These are phyloP conservation scores for Coemansia sp. DNA, from an alignment of 192 early-diverging fungal species.

Conservation along the genomic window DNA sequence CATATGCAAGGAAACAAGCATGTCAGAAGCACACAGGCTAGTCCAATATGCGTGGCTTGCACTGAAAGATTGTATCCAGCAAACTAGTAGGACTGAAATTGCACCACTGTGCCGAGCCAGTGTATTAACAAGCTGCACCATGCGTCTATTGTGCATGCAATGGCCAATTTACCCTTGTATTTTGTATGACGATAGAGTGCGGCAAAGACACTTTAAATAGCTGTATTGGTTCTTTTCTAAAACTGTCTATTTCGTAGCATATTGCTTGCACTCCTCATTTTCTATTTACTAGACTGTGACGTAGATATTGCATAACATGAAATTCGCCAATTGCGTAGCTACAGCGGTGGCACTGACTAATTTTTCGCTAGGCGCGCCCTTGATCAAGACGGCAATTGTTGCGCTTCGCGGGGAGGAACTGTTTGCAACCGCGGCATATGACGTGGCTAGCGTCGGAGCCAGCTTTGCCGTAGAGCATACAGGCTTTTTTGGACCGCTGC, in stretches of 20 bases:
- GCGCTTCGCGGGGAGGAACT: conserved; percentile 19
- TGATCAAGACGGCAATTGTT: conserved; percentile 35
- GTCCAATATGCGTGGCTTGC: neutral
- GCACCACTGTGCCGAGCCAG: neutral
- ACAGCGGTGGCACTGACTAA: neutral
- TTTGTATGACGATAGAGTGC: neutral
- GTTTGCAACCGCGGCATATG: conserved; percentile 32
- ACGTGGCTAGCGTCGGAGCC: conserved; percentile 41
- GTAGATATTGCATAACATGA: neutral
- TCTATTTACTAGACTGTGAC: neutral
- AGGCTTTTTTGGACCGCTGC: conserved; percentile 34
- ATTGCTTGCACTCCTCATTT: neutral
- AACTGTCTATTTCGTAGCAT: neutral
- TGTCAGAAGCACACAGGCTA: neutral
- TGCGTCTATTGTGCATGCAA: neutral
- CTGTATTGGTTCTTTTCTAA: neutral
- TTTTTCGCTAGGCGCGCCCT: conserved; percentile 16
- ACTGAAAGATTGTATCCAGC: neutral
- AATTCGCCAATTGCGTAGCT: neutral
- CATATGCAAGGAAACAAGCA: neutral
- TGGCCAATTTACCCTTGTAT: neutral
- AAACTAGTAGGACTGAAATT: neutral
- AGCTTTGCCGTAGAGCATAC: conserved; percentile 44
- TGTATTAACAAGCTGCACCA: conserved; percentile 1
- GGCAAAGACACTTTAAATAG: neutral